Evolutionary conservation across 1,139 yeast species (phyloP), one percentile per base, ranked within the genome.

Genomic region (Candida labiduridarum): DNA sequence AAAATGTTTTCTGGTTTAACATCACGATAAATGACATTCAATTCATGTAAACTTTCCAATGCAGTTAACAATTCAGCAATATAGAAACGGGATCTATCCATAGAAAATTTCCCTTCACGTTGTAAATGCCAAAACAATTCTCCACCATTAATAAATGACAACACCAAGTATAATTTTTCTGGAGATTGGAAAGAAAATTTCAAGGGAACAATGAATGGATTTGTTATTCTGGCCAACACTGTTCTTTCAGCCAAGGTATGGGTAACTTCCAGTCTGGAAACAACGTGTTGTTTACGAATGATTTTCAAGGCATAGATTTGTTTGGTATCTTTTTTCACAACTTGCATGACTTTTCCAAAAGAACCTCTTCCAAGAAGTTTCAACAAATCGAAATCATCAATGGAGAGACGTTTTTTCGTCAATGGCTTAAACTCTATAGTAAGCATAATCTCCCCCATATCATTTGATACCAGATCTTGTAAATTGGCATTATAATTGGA

Each of bases 341-440:
- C 99, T 69, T 94, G 99, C 98, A 94, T 94, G 51, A 94, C 99
- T 69, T 95, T 94, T 49, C 99, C 99, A 69, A 94, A 95, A 2
- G 97, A 90, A 2, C 99, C 99, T 67, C 94, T 94, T 44, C 99
- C 99, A 51, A 94, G 90, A 18, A 94, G 99, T 68, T 94, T 94
- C 59, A 94, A 78, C 50, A 95, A 74, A 61, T 92, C 97, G 68
- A 94, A 94, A 64, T 94, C 97, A 50, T 91, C 96, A 58, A 94
- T 91, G 1, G 90, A 78, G 47, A 94, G 76, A 48, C 88, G 88
- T 59, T 83, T 82, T 52, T 82, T 79, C 47, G 83, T 78, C 11
- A 77, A 67, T 10, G 96, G 91, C 65, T 87, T 87, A 71, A 85
- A 90, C 63, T 89, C 96, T 41, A 91, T 79, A 22, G 90, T 82